Evolutionary conservation across 768 basidiomycete species (phyloP).

Genomic region (Dioszegia aurantiaca): DNA sequence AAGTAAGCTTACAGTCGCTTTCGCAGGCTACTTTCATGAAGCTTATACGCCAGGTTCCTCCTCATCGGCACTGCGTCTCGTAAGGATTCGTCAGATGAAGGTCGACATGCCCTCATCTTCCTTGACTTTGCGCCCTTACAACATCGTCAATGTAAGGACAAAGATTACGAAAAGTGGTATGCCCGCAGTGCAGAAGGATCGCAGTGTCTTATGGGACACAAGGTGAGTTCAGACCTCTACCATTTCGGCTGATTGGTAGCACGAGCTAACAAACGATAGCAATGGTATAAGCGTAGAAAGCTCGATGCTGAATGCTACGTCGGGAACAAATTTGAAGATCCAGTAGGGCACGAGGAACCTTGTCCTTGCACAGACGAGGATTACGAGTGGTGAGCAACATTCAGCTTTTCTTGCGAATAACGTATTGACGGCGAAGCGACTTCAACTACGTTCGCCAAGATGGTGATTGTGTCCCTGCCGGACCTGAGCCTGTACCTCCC

Average conservation of each 20-base stretch:
- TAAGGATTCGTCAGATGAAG: constrained; percentile 57
- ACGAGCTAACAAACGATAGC: constrained; percentile 56
- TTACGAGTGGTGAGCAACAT: constrained; percentile 74
- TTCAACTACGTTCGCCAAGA: constrained; percentile 59
- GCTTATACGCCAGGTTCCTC: constrained; percentile 59
- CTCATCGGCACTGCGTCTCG: constrained; percentile 74
- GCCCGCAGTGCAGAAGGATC: constrained; percentile 64
- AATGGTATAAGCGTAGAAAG: constrained; percentile 90
- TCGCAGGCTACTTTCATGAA: background rate
- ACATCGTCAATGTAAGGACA: constrained; percentile 64
- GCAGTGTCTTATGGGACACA: constrained; percentile 91
- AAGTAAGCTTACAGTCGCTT: constrained; percentile 54
- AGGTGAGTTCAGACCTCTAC: constrained; percentile 57
- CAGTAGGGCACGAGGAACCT: constrained; percentile 73
- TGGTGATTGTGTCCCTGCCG: constrained; percentile 73
- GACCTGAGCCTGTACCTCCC: constrained; percentile 81
- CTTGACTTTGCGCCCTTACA: constrained; percentile 77
- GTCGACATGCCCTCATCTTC: constrained; percentile 68
- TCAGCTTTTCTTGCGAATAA: background rate
- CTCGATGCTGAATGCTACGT: constrained; percentile 80
- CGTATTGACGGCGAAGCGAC: constrained; percentile 20
- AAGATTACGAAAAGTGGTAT: constrained; percentile 86
- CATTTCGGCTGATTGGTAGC: no score
- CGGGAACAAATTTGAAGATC: constrained; percentile 82
- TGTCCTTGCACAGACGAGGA: constrained; percentile 83